Conservation (phyloP, 306 rosid genomes). For the Echinosophora koreensis region DNA sequence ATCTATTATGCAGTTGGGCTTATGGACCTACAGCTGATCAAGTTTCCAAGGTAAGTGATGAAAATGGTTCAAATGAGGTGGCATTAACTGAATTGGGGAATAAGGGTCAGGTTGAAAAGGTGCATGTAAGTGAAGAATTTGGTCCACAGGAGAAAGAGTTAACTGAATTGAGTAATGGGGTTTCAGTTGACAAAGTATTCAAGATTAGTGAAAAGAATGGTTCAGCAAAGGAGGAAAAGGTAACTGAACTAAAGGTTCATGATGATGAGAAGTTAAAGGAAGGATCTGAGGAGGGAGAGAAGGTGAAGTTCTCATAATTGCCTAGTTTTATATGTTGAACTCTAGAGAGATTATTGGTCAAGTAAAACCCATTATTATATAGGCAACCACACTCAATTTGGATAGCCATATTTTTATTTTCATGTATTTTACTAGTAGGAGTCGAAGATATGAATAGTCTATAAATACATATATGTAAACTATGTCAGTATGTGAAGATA, state of each 20-base stretch:
- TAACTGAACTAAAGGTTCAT: constrained; percentile 10
- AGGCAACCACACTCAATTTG: neutral
- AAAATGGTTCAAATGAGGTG: constrained; percentile 37
- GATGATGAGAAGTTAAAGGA: neutral
- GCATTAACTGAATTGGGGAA: constrained; percentile 25
- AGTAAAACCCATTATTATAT: neutral
- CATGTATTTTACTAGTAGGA: neutral
- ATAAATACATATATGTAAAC: neutral
- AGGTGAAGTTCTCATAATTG: neutral
- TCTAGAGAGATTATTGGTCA: neutral
- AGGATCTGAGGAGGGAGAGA: neutral
- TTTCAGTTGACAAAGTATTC: neutral
- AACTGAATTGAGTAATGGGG: constrained; percentile 17
- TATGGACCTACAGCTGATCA: constrained; percentile 63
- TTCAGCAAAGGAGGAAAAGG: constrained; percentile 30
- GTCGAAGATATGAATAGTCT: neutral
- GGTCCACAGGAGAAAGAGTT: constrained; percentile 35
- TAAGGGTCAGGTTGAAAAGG: constrained; percentile 4
- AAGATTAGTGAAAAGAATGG: constrained; percentile 22
- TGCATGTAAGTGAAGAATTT: constrained; percentile 1
- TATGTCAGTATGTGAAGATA: neutral
- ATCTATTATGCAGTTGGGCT: constrained; percentile 63
- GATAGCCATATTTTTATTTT: neutral
- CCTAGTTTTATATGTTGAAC: neutral
- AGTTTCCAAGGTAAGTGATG: constrained; percentile 28